Evolutionary conservation across 371 early-diverging fungal genomes (phyloP).

Genomic region (Mortierella sp.): DNA sequence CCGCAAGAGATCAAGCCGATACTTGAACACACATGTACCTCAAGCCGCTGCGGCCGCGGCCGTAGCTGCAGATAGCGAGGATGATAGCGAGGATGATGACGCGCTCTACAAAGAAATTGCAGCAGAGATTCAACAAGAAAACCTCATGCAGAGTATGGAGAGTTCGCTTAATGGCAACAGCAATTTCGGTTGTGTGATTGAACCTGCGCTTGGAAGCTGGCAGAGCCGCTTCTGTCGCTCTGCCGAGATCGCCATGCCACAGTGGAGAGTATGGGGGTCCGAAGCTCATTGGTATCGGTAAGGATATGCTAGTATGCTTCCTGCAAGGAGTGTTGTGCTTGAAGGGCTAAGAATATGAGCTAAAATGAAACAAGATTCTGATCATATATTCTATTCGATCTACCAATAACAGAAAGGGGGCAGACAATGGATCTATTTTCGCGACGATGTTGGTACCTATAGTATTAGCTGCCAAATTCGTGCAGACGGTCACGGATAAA

Average conservation of each 20-base stretch:
- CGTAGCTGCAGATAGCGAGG: constrained; percentile 38
- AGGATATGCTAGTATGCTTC: background rate
- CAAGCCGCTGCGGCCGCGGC: constrained; percentile 26
- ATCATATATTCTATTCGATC: background rate
- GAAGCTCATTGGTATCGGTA: constrained; percentile 57
- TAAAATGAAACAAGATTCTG: background rate
- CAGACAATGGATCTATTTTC: constrained; percentile 54
- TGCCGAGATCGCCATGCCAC: constrained; percentile 35
- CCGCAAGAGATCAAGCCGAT: constrained; percentile 45
- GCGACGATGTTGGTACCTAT: constrained; percentile 48
- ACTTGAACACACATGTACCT: constrained; percentile 27
- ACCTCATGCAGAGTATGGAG: constrained; percentile 16
- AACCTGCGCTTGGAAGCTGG: constrained; percentile 18
- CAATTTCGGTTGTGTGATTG: constrained; percentile 6
- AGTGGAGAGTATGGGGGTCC: constrained; percentile 55
- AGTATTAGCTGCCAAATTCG: constrained; percentile 53
- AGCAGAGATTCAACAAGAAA: constrained; percentile 36
- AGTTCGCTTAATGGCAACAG: constrained; percentile 5
- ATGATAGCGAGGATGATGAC: constrained; percentile 51
- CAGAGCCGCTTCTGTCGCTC: constrained; percentile 44
- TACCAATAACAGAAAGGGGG: constrained; percentile 35
- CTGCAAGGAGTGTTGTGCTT: background rate
- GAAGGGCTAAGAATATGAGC: background rate
- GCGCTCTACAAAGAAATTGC: constrained; percentile 26
- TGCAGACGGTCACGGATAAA: constrained; percentile 48